Evolutionary conservation across 768 basidiomycete species (phyloP), one percentile per base, ranked within the genome.

Genomic region (Hericium rajendrae): DNA sequence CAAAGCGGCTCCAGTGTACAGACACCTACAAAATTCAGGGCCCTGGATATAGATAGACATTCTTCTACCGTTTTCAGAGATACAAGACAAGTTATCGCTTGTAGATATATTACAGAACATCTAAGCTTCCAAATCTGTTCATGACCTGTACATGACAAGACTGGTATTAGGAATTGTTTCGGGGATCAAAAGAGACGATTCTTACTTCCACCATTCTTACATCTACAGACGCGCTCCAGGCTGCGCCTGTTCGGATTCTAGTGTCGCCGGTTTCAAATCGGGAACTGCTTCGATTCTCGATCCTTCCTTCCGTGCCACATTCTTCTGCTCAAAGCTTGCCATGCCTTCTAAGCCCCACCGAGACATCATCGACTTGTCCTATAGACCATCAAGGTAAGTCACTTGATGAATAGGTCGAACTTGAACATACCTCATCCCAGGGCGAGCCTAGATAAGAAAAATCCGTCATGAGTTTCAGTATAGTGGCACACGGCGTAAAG

Each of bases 261-360:
- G 4, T n/a, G 18, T 46, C n/a, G 16, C 43, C 20, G n/a, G 6
- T n/a, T n/a, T 20, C n/a, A 15, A 9, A 20, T 46, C 43, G 9
- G 43, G n/a, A n/a, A 18, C n/a, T 18, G 43, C 24, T 37, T 51
- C 59, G 2, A 38, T 20, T 26, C 66, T 68, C n/a, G 65, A 55
- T 20, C 65, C 73, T 68, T 84, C 84, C 65, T 82, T 83, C 56
- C 70, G 72, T 20, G 78, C 79, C 38, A 88, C 80, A 58, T 73
- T 76, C 20, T 70, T 67, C 65, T 92, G 86, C 67, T 90, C 88
- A 70, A 98, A 98, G 67, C 89, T 92, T 56, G 75, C 76, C 90
- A 97, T 92, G 37, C 94, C 94, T 60, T 86, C 76, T 32, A 98
- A 75, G 37, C 95, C 95, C 94, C 93, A 97, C 46, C 92, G 82